Evolutionary conservation across 2,329 filamentous ascomycete genomes (phyloP), one percentile per base, ranked within the genome.

Genomic region (Elsinoe necatrix): DNA sequence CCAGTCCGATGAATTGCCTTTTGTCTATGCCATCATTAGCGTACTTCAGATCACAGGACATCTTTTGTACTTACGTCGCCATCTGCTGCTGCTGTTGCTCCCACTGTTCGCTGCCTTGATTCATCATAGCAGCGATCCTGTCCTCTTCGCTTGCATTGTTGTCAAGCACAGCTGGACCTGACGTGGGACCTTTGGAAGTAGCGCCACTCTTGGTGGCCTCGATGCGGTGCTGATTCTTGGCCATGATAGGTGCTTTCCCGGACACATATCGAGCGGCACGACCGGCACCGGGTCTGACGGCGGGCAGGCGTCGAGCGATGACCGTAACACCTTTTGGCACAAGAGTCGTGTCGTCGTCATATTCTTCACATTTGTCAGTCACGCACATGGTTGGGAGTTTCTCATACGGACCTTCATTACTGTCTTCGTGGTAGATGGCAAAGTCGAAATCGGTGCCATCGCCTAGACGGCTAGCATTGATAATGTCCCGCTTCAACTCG

Each of bases 401-500:
- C 29, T 1, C 0, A 27, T 56, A 71, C 82, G 78, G 79, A 93
- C 89, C 88, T 81, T 95, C 89, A 69, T 84, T 88, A 63, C 84
- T 87, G 71, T 97, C 91, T 69, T 95, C 89, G 61, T 89, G 88
- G 73, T 90, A 95, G 64, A 98, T 95, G 62, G 89, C 85, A 55
- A 98, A 82, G 72, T 98, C 92, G 71, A 97, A 96, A 71, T 98
- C 93, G 63, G 88, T 89, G 61, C 93, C 93, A 73, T 97, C 92
- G 64, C 93, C 93, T 63, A 98, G 81, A 60, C 89, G 89, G 72
- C 89, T 95, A 72, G 92, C 88, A 71, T 82, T 84, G 76, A 98
- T 98, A 68, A 98, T 98, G 75, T 97, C 93, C 77, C 92, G 87
- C 77, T 98, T 98, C 69, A 98, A 80, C 71, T 98, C 95, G 75